phyloP scores from a whole-genome alignment of 2,329 filamentous ascomycete genomes.

The Ramularia endophylla region DNA sequence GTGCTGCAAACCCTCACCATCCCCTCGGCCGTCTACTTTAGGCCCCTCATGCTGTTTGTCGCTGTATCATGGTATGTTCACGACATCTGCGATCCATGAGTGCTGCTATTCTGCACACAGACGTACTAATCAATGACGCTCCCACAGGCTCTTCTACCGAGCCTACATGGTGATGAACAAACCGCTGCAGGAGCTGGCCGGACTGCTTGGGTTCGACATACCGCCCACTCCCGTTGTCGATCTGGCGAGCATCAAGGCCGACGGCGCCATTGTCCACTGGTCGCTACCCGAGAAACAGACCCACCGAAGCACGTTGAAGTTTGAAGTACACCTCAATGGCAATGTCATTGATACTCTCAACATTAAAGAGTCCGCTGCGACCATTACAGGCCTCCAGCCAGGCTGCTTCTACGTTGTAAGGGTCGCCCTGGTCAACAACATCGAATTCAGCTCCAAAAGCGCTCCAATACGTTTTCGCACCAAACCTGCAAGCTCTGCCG shows the following conservation, averaged over 20 bases:
- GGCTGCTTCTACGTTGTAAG: conserved; percentile 89
- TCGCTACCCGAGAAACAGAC: conserved; percentile 44
- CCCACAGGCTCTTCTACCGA: conserved; percentile 59
- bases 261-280: conserved; percentile 89
- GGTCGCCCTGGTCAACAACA: conserved; percentile 82
- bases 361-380: conserved; percentile 77
- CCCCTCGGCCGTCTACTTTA: conserved; percentile 19
- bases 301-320: conserved; percentile 66
- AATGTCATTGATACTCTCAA: conserved; percentile 73
- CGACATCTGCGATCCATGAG: not conserved
- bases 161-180: conserved; percentile 86
- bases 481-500: conserved; percentile 36
- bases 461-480: conserved; percentile 79
- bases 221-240: conserved; percentile 85
- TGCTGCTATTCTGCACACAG: not conserved
- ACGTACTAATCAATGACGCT: not conserved
- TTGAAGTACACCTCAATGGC: conserved; percentile 89
- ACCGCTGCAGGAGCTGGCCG: conserved; percentile 83
- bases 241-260: conserved; percentile 78
- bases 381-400: conserved; percentile 79
- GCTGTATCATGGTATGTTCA: conserved; percentile 17
- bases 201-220: conserved; percentile 81
- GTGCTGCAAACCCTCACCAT: conserved; percentile 12
- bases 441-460: conserved; percentile 89
- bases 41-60: conserved; percentile 17